Evolutionary conservation across 352 stramenopile genomes (phyloP).

Genomic region (Phytopythium sindhum): DNA sequence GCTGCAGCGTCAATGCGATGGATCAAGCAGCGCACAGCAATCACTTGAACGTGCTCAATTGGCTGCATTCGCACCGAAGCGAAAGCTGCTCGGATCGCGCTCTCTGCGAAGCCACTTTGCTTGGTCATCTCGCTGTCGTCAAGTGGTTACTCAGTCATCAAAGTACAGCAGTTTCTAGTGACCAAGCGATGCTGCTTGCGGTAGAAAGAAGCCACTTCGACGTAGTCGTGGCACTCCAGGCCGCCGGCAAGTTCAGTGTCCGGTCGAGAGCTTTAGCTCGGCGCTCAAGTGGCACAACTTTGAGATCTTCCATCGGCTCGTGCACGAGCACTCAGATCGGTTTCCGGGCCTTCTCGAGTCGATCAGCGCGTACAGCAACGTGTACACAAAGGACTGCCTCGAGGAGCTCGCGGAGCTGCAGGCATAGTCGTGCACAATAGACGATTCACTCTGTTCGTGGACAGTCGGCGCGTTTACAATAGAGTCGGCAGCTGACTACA

Average conservation of each 20-base stretch:
- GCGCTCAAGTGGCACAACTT: background rate
- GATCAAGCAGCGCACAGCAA: background rate
- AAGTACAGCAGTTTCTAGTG: background rate
- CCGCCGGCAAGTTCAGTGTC: background rate
- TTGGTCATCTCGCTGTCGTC: background rate
- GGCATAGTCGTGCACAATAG: background rate
- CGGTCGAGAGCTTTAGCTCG: background rate
- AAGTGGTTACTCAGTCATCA: background rate
- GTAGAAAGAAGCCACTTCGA: background rate
- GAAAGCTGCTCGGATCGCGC: background rate
- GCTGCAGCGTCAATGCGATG: background rate
- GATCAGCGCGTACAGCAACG: background rate
- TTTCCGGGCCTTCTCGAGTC: background rate
- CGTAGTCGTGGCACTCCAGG: background rate
- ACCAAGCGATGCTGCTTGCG: background rate
- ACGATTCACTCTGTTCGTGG: too few species aligned
- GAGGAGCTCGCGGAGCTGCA: background rate
- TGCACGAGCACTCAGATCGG: background rate
- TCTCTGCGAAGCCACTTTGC: background rate
- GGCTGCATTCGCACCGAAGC: background rate
- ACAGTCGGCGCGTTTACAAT: too few species aligned
- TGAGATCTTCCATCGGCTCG: background rate
- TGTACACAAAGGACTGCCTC: background rate
- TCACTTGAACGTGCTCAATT: background rate
- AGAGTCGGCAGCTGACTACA: too few species aligned